A percentile compares a stretch with the other conserved stretches of the same genome.
phyloP scores from a whole-genome alignment of 768 basidiomycete genomes.

The Pleurotus platypus region DNA sequence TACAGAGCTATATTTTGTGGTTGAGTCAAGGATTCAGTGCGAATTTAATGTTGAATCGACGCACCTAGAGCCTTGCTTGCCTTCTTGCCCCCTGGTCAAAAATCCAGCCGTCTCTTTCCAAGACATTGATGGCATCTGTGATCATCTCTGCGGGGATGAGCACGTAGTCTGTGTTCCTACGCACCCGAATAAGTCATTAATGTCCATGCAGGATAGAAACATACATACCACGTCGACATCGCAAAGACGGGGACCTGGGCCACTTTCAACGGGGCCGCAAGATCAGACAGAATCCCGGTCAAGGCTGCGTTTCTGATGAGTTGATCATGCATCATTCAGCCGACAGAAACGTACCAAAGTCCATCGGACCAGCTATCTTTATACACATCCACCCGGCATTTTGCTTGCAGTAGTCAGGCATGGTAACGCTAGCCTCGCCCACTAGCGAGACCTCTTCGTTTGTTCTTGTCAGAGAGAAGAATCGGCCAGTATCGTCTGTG shows the following conservation, averaged over 20 bases:
- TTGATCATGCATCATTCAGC: neutral
- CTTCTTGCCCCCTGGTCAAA: constrained; percentile 27
- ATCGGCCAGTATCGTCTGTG: constrained; percentile 20
- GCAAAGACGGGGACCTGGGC: constrained; percentile 56
- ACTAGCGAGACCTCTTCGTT: constrained; percentile 60
- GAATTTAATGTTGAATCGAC: too few relatives aligned
- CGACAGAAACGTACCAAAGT: constrained; percentile 43
- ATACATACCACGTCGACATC: constrained; percentile 56
- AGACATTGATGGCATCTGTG: constrained; percentile 34
- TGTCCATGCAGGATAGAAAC: too few relatives aligned
- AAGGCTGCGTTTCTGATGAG: constrained; percentile 33
- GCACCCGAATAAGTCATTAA: neutral
- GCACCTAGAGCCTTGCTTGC: neutral
- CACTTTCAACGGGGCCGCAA: constrained; percentile 49
- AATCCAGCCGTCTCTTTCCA: constrained; percentile 52
- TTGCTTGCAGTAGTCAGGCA: constrained; percentile 31
- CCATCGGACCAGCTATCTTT: constrained; percentile 64
- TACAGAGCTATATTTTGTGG: too few relatives aligned
- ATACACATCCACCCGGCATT: constrained; percentile 53
- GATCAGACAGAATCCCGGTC: constrained; percentile 52
- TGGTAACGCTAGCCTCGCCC: constrained; percentile 34
- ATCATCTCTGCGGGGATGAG: constrained; percentile 46
- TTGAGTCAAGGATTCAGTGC: too few relatives aligned
- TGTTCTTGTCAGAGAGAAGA: constrained; percentile 59
- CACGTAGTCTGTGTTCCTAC: constrained; percentile 67